Evolutionary conservation across 2,329 filamentous ascomycete genomes (phyloP).

Genomic region (Cladophialophora carrionii): DNA sequence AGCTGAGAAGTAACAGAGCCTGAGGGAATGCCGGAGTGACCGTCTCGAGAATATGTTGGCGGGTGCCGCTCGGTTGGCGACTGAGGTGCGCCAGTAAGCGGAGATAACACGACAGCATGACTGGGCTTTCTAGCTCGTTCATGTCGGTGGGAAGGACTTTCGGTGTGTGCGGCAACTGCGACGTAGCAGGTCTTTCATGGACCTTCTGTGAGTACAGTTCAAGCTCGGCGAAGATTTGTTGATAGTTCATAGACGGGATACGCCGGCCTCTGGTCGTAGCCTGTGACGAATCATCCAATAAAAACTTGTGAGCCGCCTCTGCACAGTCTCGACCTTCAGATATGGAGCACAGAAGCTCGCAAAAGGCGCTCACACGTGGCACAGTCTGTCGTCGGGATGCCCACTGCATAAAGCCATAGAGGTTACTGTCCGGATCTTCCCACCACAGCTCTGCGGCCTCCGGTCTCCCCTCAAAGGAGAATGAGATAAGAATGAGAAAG

Average conservation of each 20-base stretch:
- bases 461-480: slow-evolving; percentile 81
- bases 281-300: slow-evolving; percentile 69
- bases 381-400: slow-evolving; percentile 93
- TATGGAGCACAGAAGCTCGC: slow-evolving; percentile 90
- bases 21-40: slow-evolving; percentile 71
- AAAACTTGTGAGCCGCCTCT: slow-evolving; percentile 80
- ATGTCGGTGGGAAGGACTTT: slow-evolving; percentile 69
- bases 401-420: slow-evolving; percentile 95
- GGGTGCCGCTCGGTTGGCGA: slow-evolving; percentile 70
- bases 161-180: slow-evolving; percentile 61
- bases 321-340: slow-evolving; percentile 82
- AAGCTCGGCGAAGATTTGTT: slow-evolving; percentile 88
- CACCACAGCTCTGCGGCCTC: slow-evolving; percentile 89
- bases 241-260: slow-evolving; percentile 85
- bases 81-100: slow-evolving; percentile 83
- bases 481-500: slow-evolving; percentile 89
- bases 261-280: slow-evolving; percentile 77
- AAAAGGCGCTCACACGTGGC: slow-evolving; percentile 93
- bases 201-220: slow-evolving; percentile 80
- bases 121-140: slow-evolving; percentile 89
- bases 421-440: slow-evolving; percentile 86
- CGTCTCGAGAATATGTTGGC: slow-evolving; percentile 72
- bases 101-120: slow-evolving; percentile 95
- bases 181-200: slow-evolving; percentile 67
- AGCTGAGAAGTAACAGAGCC: slow-evolving; percentile 76